phyloP scores from a whole-genome alignment of 164 flowering plant genomes.

The Nymphaea thermarum region DNA sequence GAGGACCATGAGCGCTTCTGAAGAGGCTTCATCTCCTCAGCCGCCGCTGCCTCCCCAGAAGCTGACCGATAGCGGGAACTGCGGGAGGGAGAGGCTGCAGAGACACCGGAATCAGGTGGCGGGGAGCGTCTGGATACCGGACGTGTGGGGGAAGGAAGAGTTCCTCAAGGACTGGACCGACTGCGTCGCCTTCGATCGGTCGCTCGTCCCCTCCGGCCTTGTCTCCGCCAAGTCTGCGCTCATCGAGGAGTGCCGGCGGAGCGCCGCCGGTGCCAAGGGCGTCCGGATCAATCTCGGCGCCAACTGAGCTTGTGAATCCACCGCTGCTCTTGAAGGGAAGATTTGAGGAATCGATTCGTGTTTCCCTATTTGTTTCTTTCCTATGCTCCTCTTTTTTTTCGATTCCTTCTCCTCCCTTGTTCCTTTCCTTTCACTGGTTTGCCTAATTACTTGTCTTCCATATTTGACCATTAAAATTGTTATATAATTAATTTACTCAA shows the following conservation, averaged over 20 bases:
- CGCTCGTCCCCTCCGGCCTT: constrained; percentile 32
- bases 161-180: constrained; percentile 56
- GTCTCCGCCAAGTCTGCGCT: constrained; percentile 42
- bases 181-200: constrained; percentile 30
- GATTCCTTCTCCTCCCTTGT: too few species aligned
- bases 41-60: too few species aligned
- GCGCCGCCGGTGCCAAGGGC: constrained; percentile 3
- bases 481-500: too few species aligned
- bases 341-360: too few species aligned
- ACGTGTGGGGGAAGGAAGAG: constrained; percentile 56
- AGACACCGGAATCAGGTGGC: constrained; percentile 38
- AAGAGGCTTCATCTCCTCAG: too few species aligned
- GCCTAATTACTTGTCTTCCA: too few species aligned
- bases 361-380: too few species aligned
- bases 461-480: too few species aligned
- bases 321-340: too few species aligned
- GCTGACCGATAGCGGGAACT: constrained; percentile 1
- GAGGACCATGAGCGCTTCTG: too few species aligned
- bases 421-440: too few species aligned
- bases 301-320: background rate
- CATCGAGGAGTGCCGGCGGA: constrained; percentile 27
- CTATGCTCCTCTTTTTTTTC: too few species aligned
- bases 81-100: constrained; percentile 36
- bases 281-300: background rate
- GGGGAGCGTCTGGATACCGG: constrained; percentile 46